phyloP scores from a whole-genome alignment of 192 early-diverging fungal species.

The Endogone sp. region DNA sequence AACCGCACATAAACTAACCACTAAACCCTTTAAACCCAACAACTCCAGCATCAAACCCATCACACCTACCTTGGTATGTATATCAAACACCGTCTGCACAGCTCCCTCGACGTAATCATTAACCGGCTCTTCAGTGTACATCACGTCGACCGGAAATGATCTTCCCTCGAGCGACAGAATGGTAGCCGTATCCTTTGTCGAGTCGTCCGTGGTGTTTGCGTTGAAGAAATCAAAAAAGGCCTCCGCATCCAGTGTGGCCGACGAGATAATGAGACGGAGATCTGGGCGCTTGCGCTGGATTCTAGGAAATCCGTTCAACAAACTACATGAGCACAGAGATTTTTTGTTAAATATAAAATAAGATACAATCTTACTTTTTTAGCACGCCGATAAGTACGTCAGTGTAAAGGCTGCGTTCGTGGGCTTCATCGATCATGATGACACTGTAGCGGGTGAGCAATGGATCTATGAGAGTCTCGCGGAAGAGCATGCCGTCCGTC shows the following conservation, averaged over 20 bases:
- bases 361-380: slow-evolving; percentile 63
- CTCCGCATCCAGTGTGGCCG: slow-evolving; percentile 79
- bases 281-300: slow-evolving; percentile 68
- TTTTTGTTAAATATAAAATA: neutral
- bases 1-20: no score
- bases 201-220: slow-evolving; percentile 38
- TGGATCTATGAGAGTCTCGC: slow-evolving; percentile 74
- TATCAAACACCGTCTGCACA: slow-evolving; percentile 71
- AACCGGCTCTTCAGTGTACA: slow-evolving; percentile 56
- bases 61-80: slow-evolving; percentile 52
- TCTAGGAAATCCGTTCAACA: slow-evolving; percentile 36
- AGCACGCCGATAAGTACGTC: slow-evolving; percentile 68
- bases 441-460: slow-evolving; percentile 65
- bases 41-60: slow-evolving; percentile 1
- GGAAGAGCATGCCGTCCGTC: slow-evolving; percentile 83
- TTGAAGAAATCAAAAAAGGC: slow-evolving; percentile 70
- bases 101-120: slow-evolving; percentile 61
- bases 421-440: slow-evolving; percentile 80
- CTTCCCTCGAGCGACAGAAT: slow-evolving; percentile 74
- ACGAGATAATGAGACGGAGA: slow-evolving; percentile 70
- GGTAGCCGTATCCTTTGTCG: slow-evolving; percentile 46
- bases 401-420: slow-evolving; percentile 70
- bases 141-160: slow-evolving; percentile 66
- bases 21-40: slow-evolving; percentile 8
- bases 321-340: neutral